Conservation (phyloP, 805 yeast species). For the Candida maesae region DNA sequence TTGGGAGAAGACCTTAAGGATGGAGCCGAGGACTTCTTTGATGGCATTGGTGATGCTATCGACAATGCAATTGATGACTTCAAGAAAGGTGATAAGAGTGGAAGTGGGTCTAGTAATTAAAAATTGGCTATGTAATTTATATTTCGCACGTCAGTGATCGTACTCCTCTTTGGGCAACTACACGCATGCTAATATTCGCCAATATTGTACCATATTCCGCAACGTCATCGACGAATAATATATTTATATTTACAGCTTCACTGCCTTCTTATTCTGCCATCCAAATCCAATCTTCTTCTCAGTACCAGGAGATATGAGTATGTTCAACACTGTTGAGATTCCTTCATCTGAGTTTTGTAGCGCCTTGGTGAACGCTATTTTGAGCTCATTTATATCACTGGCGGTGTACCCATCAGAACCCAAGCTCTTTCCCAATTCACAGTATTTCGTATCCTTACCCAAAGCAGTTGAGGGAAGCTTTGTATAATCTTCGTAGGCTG, state of each 20-base stretch:
- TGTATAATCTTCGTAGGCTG: conserved; percentile 18
- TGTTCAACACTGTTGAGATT: conserved; percentile 48
- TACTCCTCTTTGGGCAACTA: too few species aligned
- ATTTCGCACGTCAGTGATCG: too few species aligned
- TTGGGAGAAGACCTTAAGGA: conserved; percentile 20
- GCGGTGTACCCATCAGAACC: conserved; percentile 55
- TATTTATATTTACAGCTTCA: conserved; percentile 17
- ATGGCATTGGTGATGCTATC: conserved; percentile 17
- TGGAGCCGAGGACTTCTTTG: conserved; percentile 17
- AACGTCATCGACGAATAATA: too few species aligned
- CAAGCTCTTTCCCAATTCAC: conserved; percentile 47
- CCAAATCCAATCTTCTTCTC: conserved; percentile 56
- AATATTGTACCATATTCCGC: too few species aligned
- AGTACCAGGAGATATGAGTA: conserved; percentile 57
- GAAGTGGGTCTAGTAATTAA: too few species aligned
- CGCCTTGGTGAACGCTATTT: conserved; percentile 33
- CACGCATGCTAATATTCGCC: too few species aligned
- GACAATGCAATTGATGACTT: conserved; percentile 2
- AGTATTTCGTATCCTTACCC: conserved; percentile 53
- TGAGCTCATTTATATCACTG: conserved; percentile 38
- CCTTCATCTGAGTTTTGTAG: conserved; percentile 29
- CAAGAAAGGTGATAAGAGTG: neutral
- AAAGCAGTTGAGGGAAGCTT: conserved; percentile 58
- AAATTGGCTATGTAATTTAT: too few species aligned
- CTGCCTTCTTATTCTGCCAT: conserved; percentile 55